Percentiles rank a stretch among this genome's conserved stretches.
Conservation (phyloP, 768 basidiomycete genomes). For the Termitomyces sp. region DNA sequence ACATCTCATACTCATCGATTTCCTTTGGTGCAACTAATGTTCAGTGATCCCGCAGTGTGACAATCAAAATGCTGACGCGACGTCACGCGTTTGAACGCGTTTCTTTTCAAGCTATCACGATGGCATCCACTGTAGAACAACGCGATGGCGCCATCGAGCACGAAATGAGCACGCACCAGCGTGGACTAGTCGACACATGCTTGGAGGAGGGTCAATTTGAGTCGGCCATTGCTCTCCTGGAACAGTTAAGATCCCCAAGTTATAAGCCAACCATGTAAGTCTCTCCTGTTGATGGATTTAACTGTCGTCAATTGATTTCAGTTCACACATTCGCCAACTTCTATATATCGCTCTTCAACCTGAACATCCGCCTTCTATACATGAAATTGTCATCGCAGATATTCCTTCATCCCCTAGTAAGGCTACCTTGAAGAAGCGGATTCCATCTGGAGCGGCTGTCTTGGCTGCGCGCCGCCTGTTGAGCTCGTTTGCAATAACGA, state of each 20-base stretch:
- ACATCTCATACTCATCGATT: too few relatives aligned
- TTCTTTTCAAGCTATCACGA: neutral
- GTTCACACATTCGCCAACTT: conserved; percentile 65
- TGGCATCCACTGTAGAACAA: neutral
- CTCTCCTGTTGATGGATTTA: neutral
- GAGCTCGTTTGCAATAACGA: conserved; percentile 54
- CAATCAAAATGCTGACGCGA: neutral
- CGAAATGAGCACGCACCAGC: conserved; percentile 48
- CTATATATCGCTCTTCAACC: conserved; percentile 72
- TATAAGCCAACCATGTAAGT: conserved; percentile 61
- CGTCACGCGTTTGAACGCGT: neutral
- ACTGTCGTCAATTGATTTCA: conserved; percentile 23
- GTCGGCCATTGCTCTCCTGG: conserved; percentile 59
- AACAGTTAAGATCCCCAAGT: conserved; percentile 57
- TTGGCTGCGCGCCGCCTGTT: conserved; percentile 53
- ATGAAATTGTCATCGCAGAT: conserved; percentile 21
- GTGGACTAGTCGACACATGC: conserved; percentile 64
- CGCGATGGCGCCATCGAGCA: conserved; percentile 27
- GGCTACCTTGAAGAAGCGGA: conserved; percentile 35
- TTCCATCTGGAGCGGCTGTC: conserved; percentile 45
- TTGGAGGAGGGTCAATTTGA: conserved; percentile 80
- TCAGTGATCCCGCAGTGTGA: neutral
- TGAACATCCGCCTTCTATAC: conserved; percentile 27
- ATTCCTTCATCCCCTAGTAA: conserved; percentile 50
- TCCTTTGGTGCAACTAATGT: neutral